Evolutionary conservation across 768 basidiomycete species (phyloP), one percentile per base, ranked within the genome.

Genomic region (Kwoniella sp.): DNA sequence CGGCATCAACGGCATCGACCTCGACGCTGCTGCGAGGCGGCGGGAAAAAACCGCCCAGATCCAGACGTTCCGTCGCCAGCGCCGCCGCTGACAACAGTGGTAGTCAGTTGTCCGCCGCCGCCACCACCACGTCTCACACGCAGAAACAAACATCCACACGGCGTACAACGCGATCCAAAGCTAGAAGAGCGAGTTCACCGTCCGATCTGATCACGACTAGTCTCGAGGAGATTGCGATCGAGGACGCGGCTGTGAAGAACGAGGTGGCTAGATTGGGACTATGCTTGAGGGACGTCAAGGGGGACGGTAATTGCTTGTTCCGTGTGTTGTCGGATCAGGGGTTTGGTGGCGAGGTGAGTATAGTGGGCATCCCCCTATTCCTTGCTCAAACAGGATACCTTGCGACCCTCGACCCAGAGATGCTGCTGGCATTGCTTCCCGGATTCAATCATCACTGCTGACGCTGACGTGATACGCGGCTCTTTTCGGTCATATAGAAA

Each of bases 271-370:
- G 74, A 17, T 48, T 76, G 22, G 67, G 68, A n/a, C 48, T 76
- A 22, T 40, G 25, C 9, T 46, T 76, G 56, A 58, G 74, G 15
- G 74, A 76, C 53, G 70, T 76, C 15, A 51, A 72, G 36, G 74
- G 74, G 10, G 74, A 76, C 63, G 74, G 74, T 6, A 76, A 76
- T 53, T 76, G 74, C 49, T 40, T 72, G 27, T 76, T 76, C 57
- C 26, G 74, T 26, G 74, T 71, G 0, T 30, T 76, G 49, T 65
- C 67, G 13, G 71, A 72, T 52, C 74, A 76, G 53, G 65, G 72
- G 8, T 76, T 68, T 51, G 74, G 74, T 51, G 66, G 67, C 19
- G 64, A 60, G 55, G 64, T 59, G 46, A 61, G 60, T 55, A 13
- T 6, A 6, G 33, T 33, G 7, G 27, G 33, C 13, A 33, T 33